Base-by-base conservation (phyloP, 768 basidiomycete genomes). In the Pisolithus orientalis region DNA sequence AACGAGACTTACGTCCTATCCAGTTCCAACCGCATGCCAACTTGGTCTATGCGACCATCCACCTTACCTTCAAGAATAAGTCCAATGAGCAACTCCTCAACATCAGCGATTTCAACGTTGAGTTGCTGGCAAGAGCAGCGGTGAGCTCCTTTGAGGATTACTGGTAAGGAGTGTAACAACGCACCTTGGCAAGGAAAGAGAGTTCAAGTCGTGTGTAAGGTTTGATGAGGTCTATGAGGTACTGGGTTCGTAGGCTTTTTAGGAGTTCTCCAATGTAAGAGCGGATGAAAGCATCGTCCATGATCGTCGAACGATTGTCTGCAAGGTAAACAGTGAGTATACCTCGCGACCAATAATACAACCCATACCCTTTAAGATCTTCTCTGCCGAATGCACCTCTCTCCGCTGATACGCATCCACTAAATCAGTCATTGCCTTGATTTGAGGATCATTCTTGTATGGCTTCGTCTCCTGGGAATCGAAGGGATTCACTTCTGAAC, bases 391-490 rank as follows among this genome's bases (percentile, higher is more conserved):
- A 67, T 97, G 94, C 1, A 98, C 95, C 63, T 98, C 94, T 53
- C 94, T 83, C 40, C 90, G 80, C 63, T 98, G 95, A 70, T 99
- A 99, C 0, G 96, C 96, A 57, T 91, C 87, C 14, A 99, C 96
- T 25, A 99, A 78, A 61, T 90, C 90, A 1, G 95, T 98, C 95
- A 99, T 97, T 6, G 96, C 96, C 51, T 85, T 91, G 65, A 99
- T 98, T 68, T 99, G 89, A 9, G 93, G 84, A 62, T 98, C 91
- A 49, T 81, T 90, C 75, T 97, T 97, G 65, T 64, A 97, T 82
- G 96, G 96, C 66, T 99, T 99, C 10, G 96, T 98, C 75, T 99
- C 96, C 69, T 99, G 96, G 65, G 91, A 94, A 71, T 98, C 96
- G 63, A 99, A 99, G 0, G 96, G 96, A 67, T 99, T 97, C 70